A percentile compares a stretch with the other conserved stretches of the same genome.
phyloP scores from a whole-genome alignment of 1,139 yeast species.

The Nakaseomyces uthaithaninus region DNA sequence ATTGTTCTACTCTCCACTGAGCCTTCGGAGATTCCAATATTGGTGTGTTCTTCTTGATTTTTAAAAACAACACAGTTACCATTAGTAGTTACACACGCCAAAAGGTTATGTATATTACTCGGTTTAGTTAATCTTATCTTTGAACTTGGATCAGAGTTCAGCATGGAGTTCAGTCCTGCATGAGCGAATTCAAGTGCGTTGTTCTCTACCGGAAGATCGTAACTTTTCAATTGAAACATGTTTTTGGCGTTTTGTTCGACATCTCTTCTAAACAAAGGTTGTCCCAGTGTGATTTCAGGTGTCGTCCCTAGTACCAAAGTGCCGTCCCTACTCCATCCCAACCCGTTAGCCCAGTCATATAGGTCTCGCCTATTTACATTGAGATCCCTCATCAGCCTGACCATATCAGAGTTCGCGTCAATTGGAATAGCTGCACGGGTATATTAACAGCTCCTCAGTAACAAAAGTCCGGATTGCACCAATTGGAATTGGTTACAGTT shows the following conservation, averaged over 20 bases:
- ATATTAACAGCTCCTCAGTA: no score
- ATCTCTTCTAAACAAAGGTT: conserved; percentile 22
- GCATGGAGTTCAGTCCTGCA: conserved; percentile 20
- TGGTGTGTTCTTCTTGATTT: conserved; percentile 12
- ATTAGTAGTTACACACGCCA: conserved; percentile 29
- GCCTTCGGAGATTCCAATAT: conserved; percentile 19
- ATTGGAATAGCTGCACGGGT: no score
- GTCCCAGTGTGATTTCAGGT: conserved; percentile 25
- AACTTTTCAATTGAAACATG: conserved; percentile 21
- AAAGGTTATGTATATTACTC: conserved; percentile 15
- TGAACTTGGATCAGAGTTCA: conserved; percentile 28
- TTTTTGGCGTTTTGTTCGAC: conserved; percentile 18
- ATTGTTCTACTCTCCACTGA: conserved; percentile 19
- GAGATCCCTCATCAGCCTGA: conserved; percentile 27
- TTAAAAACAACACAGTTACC: conserved; percentile 22
- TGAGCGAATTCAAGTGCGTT: conserved; percentile 27
- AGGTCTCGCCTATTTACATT: conserved; percentile 25
- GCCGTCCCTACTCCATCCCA: conserved; percentile 29
- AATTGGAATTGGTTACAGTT: no score
- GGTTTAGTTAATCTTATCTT: conserved; percentile 19
- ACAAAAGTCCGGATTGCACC: no score
- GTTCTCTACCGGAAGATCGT: conserved; percentile 11
- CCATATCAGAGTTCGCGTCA: no score
- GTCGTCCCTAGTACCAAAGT: conserved; percentile 23
- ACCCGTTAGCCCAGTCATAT: conserved; percentile 22